These are phyloP conservation scores for Geosmithia putterillii DNA, from an alignment of 2,329 filamentous ascomycete species.

Conservation along the genomic window DNA sequence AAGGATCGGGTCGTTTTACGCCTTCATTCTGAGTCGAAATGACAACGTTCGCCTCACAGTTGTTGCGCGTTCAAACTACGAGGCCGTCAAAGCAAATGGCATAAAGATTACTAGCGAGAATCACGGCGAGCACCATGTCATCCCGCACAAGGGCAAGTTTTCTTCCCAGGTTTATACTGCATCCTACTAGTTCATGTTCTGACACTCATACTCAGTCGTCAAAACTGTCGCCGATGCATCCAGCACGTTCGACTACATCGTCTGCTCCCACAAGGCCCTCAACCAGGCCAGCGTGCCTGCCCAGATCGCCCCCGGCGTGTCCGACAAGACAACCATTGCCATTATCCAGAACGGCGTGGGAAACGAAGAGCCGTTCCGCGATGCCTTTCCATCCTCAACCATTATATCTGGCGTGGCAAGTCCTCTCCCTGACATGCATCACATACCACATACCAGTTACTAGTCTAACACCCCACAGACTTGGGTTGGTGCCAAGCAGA, in stretches of 20 bases:
- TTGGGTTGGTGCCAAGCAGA: slow-evolving; percentile 41
- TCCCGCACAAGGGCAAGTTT: slow-evolving; percentile 25
- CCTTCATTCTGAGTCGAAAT: slow-evolving; percentile 26
- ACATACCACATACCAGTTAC: neutral
- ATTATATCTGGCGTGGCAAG: slow-evolving; percentile 41
- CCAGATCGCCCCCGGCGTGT: slow-evolving; percentile 47
- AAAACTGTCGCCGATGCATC: slow-evolving; percentile 33
- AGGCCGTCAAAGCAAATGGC: slow-evolving; percentile 45
- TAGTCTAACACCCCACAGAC: slow-evolving; percentile 18
- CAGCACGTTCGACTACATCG: slow-evolving; percentile 42
- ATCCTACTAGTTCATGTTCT: neutral
- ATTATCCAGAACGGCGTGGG: slow-evolving; percentile 61
- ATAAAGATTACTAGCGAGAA: slow-evolving; percentile 52
- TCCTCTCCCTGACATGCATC: neutral
- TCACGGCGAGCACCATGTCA: slow-evolving; percentile 47
- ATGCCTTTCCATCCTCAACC: slow-evolving; percentile 44
- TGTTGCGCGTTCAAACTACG: slow-evolving; percentile 64
- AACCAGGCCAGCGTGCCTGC: slow-evolving; percentile 52
- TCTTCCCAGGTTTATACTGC: too few relatives aligned
- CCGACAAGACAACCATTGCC: slow-evolving; percentile 37
- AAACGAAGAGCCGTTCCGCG: slow-evolving; percentile 52
- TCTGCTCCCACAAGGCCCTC: slow-evolving; percentile 60
- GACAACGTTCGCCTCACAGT: slow-evolving; percentile 50
- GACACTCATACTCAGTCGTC: slow-evolving; percentile 16
- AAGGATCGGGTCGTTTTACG: slow-evolving; percentile 46